Percentiles rank a stretch among this genome's conserved stretches.
Evolutionary conservation across 2,329 filamentous ascomycete genomes (phyloP).

Genomic region (Penicillium occitanis): DNA sequence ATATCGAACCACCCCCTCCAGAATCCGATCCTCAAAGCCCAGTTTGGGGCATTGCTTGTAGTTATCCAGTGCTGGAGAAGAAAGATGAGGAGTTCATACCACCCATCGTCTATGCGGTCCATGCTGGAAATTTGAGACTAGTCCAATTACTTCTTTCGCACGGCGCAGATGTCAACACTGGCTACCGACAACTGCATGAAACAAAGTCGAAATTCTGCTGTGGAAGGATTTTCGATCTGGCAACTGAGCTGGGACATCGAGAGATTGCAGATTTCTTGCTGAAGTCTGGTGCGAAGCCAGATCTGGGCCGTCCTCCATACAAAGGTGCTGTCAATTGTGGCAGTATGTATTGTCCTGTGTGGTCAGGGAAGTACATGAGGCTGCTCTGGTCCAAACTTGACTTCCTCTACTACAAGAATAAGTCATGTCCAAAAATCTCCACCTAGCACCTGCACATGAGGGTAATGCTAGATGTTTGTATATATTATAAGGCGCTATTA

Average conservation of each 20-base stretch:
- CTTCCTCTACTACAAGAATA: too few relatives aligned
- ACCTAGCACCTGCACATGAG: too few relatives aligned
- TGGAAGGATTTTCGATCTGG: neutral
- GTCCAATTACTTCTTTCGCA: neutral
- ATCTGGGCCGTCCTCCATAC: neutral
- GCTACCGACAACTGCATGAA: neutral
- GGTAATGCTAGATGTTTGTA: too few relatives aligned
- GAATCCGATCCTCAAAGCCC: too few relatives aligned
- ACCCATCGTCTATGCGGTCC: neutral
- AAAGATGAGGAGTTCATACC: neutral
- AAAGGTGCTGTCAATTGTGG: neutral
- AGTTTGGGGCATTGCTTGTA: too few relatives aligned
- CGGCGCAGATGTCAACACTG: constrained; percentile 6
- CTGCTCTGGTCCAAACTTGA: too few relatives aligned
- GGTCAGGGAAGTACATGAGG: neutral
- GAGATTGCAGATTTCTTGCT: neutral
- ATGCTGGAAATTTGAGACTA: neutral
- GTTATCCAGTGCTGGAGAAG: too few relatives aligned
- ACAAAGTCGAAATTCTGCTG: constrained; percentile 5
- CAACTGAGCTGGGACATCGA: neutral
- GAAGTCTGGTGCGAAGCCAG: neutral
- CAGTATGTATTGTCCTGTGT: neutral
- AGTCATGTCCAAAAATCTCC: too few relatives aligned
- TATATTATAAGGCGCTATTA: too few relatives aligned
- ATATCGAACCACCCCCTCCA: neutral